These are phyloP conservation scores for Pulveroboletus sp. DNA, from an alignment of 768 basidiomycete genomes.

Conservation along the genomic window DNA sequence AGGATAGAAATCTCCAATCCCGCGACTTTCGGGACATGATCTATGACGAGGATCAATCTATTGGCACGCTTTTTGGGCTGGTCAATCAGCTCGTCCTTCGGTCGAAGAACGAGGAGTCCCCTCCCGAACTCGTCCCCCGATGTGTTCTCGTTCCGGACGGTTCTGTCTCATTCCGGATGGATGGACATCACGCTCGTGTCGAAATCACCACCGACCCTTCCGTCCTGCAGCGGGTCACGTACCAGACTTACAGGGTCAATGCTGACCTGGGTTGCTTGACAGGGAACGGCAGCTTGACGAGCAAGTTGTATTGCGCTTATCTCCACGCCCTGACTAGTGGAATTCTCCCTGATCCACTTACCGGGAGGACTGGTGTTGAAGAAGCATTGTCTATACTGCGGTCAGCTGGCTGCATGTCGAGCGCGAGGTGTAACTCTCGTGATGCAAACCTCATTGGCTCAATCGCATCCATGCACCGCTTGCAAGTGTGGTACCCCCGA, in stretches of 20 bases:
- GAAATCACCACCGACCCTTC: conserved; percentile 1
- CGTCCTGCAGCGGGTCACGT: conserved; percentile 7
- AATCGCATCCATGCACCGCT: conserved; percentile 34
- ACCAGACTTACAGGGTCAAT: conserved; percentile 30
- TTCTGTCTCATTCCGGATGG: not conserved
- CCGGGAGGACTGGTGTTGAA: conserved; percentile 34
- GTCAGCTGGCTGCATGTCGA: conserved; percentile 38
- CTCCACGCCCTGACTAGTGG: conserved; percentile 44
- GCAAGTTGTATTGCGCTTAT: conserved; percentile 36
- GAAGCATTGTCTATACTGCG: conserved; percentile 24
- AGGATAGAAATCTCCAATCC: too few relatives aligned
- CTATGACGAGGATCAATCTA: too few relatives aligned
- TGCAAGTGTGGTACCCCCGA: not conserved
- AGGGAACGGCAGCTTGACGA: conserved; percentile 21
- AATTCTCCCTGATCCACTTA: conserved; percentile 42
- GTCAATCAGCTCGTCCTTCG: conserved; percentile 38
- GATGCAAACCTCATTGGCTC: conserved; percentile 30
- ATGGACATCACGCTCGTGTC: conserved; percentile 11
- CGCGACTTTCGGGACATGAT: too few relatives aligned
- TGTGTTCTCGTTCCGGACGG: conserved; percentile 40
- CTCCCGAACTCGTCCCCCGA: not conserved
- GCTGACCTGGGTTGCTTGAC: conserved; percentile 27
- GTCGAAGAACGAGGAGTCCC: conserved; percentile 2
- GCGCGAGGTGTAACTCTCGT: conserved; percentile 28
- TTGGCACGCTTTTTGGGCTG: conserved; percentile 47